phyloP scores from a whole-genome alignment of 228 moss, liverwort and hornwort species.

The Sphagnum magellanicum region DNA sequence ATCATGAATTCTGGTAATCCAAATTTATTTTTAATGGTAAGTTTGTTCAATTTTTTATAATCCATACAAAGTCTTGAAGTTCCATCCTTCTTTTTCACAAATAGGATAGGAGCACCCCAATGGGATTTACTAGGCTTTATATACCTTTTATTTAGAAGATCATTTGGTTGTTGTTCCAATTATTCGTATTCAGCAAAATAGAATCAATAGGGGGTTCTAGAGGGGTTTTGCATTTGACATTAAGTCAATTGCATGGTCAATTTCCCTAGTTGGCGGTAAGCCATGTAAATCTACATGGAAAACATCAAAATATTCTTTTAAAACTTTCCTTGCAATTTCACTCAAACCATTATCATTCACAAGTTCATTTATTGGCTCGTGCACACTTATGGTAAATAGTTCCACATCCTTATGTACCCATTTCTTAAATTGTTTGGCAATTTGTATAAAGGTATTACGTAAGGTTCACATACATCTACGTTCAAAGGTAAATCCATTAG shows the following conservation, averaged over 20 bases:
- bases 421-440: not conserved
- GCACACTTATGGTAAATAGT: not conserved
- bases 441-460: not conserved
- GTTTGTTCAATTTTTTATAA: not conserved
- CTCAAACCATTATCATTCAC: not conserved
- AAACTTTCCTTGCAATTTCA: not conserved
- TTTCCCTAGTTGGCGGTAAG: not conserved
- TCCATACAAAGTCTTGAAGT: not conserved
- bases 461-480: not conserved
- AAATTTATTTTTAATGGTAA: not conserved
- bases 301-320: not conserved
- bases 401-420: not conserved
- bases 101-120: not conserved
- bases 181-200: not conserved
- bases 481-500: not conserved
- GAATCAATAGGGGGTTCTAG: not conserved
- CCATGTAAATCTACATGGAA: not conserved
- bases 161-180: not conserved
- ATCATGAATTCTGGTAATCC: not conserved
- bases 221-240: not conserved
- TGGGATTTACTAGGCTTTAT: not conserved
- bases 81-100: not conserved
- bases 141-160: not conserved
- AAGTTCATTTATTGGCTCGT: not conserved
- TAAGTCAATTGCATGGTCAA: slow-evolving; percentile 1